These are phyloP conservation scores for Acanthamoeba healyi DNA, from an alignment of 208 protist species.

Conservation along the genomic window DNA sequence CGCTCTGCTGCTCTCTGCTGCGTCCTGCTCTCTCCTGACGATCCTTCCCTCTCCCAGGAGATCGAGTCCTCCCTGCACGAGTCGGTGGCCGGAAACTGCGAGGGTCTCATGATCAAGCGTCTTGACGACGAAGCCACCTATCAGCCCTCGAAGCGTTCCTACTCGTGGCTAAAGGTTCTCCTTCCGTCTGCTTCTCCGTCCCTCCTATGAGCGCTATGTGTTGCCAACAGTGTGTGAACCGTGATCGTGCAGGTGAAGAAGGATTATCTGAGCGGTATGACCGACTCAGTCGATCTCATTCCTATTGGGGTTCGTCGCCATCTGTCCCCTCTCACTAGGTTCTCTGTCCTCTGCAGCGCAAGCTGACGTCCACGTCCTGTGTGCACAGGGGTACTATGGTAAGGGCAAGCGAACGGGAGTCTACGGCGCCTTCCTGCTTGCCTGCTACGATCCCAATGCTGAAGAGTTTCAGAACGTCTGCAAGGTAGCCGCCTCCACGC, in stretches of 20 bases:
- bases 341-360: too few species aligned
- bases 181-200: background rate
- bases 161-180: conserved; percentile 98
- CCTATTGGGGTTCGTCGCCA: conserved; percentile 96
- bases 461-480: conserved; percentile 98
- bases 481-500: conserved; percentile 89
- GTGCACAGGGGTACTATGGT: conserved; percentile 88
- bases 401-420: conserved; percentile 98
- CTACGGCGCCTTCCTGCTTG: conserved; percentile 97
- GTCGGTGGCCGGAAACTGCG: conserved; percentile 86
- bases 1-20: background rate
- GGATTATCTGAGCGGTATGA: conserved; percentile 98
- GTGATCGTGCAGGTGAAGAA: conserved; percentile 92
- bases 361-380: background rate
- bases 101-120: conserved; percentile 99
- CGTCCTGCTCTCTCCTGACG: background rate
- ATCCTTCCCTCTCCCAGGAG: background rate
- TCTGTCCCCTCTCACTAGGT: background rate
- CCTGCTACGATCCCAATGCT: conserved; percentile 97
- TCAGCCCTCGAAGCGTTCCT: conserved; percentile 96
- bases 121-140: conserved; percentile 96
- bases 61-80: conserved; percentile 97
- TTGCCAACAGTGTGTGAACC: background rate
- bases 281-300: conserved; percentile 99
- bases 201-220: background rate